Percentiles rank a stretch among this genome's conserved stretches.
Conservation (phyloP, 2,329 filamentous ascomycete genomes). For the Simplicillium aogashimaense region DNA sequence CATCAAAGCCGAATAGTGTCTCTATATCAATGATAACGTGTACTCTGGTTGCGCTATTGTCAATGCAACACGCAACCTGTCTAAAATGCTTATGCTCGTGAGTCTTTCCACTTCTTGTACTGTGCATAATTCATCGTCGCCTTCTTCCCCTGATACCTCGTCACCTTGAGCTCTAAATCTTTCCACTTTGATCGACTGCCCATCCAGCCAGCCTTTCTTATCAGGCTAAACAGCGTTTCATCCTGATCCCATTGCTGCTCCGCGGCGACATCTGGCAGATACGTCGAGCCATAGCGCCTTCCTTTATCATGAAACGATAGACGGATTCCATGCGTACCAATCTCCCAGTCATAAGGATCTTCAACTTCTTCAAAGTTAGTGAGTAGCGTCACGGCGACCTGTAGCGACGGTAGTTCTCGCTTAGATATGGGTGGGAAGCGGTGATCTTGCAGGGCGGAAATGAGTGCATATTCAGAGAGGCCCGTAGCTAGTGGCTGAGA, state of each 20-base stretch:
- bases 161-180: constrained; percentile 67
- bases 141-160: constrained; percentile 81
- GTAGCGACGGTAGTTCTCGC: constrained; percentile 45
- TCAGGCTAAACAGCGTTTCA: constrained; percentile 78
- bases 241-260: constrained; percentile 96
- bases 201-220: constrained; percentile 90
- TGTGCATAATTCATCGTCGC: constrained; percentile 59
- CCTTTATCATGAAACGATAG: constrained; percentile 73
- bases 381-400: constrained; percentile 69
- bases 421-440: constrained; percentile 48
- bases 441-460: constrained; percentile 57
- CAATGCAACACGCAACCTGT: too few relatives aligned
- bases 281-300: constrained; percentile 72
- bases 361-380: constrained; percentile 72
- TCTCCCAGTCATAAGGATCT: constrained; percentile 71
- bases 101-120: constrained; percentile 72
- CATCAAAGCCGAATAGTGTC: too few relatives aligned
- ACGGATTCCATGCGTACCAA: constrained; percentile 79
- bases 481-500: constrained; percentile 62
- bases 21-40: too few relatives aligned
- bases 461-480: constrained; percentile 71
- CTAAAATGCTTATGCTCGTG: constrained; percentile 25
- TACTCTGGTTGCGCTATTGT: too few relatives aligned
- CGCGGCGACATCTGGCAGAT: constrained; percentile 79
- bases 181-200: constrained; percentile 73